phyloP scores from a whole-genome alignment of 768 basidiomycete genomes.

The Punctularia strigosozonata region DNA sequence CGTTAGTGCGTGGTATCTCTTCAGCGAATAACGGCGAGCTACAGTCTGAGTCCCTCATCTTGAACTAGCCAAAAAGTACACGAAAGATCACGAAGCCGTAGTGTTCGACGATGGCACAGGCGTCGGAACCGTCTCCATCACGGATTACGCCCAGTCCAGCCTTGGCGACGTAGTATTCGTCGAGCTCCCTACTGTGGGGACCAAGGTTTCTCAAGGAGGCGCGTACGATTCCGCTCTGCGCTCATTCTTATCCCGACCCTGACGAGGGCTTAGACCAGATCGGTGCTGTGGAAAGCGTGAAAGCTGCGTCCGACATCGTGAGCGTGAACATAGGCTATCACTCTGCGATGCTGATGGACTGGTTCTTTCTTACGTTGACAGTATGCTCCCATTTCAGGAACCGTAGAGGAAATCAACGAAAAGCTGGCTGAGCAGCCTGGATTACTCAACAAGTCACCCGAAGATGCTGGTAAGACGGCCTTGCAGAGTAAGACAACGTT shows the following conservation, averaged over 20 bases:
- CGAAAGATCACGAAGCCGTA: slow-evolving; percentile 81
- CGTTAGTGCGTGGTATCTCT: slow-evolving; percentile 54
- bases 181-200: slow-evolving; percentile 65
- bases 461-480: slow-evolving; percentile 55
- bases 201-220: slow-evolving; percentile 65
- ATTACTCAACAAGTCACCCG: slow-evolving; percentile 81
- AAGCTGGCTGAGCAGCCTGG: slow-evolving; percentile 54
- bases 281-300: slow-evolving; percentile 92
- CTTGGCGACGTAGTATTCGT: slow-evolving; percentile 98
- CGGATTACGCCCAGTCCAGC: slow-evolving; percentile 82
- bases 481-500: neutral
- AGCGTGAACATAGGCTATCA: too few relatives aligned
- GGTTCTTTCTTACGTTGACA: slow-evolving; percentile 16
- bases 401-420: slow-evolving; percentile 70
- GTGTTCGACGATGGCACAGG: slow-evolving; percentile 66
- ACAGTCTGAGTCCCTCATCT: neutral
- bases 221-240: slow-evolving; percentile 17
- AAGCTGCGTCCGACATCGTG: slow-evolving; percentile 92
- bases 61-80: slow-evolving; percentile 61
- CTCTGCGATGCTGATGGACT: too few relatives aligned
- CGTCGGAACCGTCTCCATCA: slow-evolving; percentile 75
- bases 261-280: slow-evolving; percentile 45
- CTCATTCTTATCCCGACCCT: neutral
- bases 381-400: slow-evolving; percentile 92
- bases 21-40: neutral